phyloP scores from a whole-genome alignment of 2,329 filamentous ascomycete genomes.

The Ascochyta lentis region DNA sequence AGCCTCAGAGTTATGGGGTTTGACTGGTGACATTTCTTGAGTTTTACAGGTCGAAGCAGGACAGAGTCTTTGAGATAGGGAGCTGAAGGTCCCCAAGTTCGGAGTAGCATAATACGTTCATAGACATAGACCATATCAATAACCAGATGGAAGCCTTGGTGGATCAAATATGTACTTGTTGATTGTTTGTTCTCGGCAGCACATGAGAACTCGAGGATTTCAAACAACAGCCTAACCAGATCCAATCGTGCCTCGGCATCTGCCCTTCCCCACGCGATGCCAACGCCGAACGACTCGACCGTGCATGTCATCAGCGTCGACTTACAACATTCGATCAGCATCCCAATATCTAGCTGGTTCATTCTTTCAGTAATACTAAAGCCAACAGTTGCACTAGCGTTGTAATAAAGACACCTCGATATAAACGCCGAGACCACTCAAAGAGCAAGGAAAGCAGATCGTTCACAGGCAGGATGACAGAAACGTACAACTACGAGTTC shows the following conservation, averaged over 20 bases:
- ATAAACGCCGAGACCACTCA: background rate
- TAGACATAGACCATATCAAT: background rate
- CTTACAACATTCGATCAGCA: background rate
- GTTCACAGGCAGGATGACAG: constrained; percentile 29
- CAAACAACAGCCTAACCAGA: constrained; percentile 7
- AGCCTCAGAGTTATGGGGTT: constrained; percentile 7
- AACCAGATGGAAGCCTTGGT: too few species aligned
- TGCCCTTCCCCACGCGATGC: constrained; percentile 6
- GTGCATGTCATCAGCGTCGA: constrained; percentile 16
- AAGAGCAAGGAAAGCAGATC: constrained; percentile 19
- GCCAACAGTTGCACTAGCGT: background rate
- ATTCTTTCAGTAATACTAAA: background rate
- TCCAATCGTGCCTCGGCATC: constrained; percentile 19
- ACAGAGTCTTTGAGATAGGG: background rate
- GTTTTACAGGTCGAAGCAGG: background rate
- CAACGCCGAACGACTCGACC: constrained; percentile 28
- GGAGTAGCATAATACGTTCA: background rate
- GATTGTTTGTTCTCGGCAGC: too few species aligned
- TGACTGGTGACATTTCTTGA: background rate
- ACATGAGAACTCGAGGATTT: background rate
- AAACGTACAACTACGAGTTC: constrained; percentile 62
- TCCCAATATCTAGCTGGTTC: background rate
- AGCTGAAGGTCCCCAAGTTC: background rate
- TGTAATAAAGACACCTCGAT: background rate
- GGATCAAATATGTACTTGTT: too few species aligned